These are phyloP conservation scores for Diophrys sp. DNA, from an alignment of 73 alveolate genomes.

Conservation along the genomic window DNA sequence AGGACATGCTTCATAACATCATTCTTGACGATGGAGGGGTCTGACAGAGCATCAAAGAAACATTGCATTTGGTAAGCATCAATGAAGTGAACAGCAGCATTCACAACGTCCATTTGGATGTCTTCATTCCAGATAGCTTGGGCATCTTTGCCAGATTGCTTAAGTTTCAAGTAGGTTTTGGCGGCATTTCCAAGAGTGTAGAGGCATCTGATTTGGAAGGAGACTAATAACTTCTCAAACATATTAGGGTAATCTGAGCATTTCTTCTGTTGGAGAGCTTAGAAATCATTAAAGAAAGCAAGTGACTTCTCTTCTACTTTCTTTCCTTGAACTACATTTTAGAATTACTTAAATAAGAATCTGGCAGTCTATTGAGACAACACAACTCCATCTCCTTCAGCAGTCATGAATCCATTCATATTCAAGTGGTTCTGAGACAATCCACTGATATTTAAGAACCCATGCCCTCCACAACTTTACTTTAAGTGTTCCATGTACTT, in stretches of 20 bases:
- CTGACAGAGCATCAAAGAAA: not conserved
- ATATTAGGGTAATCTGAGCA: not conserved
- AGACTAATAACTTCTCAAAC: not conserved
- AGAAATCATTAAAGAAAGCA: not conserved
- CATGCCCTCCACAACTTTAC: constrained; percentile 63
- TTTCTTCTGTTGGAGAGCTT: not conserved
- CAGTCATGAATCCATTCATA: constrained; percentile 28
- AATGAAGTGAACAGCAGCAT: constrained; percentile 7
- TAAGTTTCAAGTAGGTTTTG: not conserved
- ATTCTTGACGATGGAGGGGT: not conserved
- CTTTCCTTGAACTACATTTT: not conserved
- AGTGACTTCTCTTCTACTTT: not conserved
- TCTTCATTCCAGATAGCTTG: constrained; percentile 17
- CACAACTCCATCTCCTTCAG: constrained; percentile 49
- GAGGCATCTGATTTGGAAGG: constrained; percentile 5
- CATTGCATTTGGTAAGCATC: constrained; percentile 11
- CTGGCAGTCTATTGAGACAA: constrained; percentile 35
- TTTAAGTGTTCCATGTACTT: constrained; percentile 32
- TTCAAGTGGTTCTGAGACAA: constrained; percentile 12
- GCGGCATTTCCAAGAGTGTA: constrained; percentile 5
- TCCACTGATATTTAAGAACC: constrained; percentile 48
- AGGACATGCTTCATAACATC: not conserved
- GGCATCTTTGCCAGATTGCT: not conserved
- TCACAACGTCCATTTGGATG: constrained; percentile 6
- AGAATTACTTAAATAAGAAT: constrained; percentile 10